Conservation (phyloP, 768 basidiomycete species). For the Termitomyces sp. region DNA sequence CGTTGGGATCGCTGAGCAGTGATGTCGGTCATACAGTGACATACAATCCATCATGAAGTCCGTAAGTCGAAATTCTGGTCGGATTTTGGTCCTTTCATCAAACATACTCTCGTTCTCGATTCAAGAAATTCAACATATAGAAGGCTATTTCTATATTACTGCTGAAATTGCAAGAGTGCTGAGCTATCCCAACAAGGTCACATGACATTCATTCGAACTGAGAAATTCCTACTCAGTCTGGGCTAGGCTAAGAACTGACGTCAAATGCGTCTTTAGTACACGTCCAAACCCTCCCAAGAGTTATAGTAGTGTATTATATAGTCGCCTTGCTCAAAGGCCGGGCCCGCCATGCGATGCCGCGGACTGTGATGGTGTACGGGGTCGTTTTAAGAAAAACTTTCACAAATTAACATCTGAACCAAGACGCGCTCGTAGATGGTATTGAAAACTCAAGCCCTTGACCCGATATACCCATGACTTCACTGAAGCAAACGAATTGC, state of each 20-base stretch:
- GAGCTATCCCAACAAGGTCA: not conserved
- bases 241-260: no score
- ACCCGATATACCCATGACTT: not conserved
- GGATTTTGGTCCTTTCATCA: no score
- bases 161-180: no score
- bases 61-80: no score
- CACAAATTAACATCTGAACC: not conserved
- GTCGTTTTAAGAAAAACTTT: not conserved
- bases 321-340: not conserved
- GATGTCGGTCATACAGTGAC: no score
- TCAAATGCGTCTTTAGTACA: not conserved
- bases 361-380: not conserved
- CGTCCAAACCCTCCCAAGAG: not conserved
- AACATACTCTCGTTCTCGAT: no score
- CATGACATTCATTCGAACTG: no score
- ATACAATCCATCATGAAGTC: no score
- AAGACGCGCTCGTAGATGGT: slow-evolving; percentile 6
- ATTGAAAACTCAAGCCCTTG: not conserved
- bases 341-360: not conserved
- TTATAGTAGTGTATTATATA: not conserved
- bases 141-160: no score
- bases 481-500: slow-evolving; percentile 7
- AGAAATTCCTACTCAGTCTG: no score
- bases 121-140: no score
- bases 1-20: no score